Base-by-base conservation (phyloP, 192 early-diverging fungal species). In the Coemansia reversa region DNA sequence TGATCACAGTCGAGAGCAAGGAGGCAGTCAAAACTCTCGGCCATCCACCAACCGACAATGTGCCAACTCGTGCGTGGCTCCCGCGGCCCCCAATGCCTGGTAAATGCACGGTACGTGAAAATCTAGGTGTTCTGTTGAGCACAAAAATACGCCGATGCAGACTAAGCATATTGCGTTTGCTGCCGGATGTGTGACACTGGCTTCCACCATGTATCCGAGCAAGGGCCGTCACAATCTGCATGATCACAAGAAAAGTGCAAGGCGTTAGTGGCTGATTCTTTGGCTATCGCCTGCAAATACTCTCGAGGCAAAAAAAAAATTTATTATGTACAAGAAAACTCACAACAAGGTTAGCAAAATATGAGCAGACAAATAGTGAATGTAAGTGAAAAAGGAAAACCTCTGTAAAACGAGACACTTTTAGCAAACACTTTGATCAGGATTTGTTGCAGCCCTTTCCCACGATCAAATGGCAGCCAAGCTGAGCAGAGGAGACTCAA, bases 121-220 rank as follows among this genome's bases (percentile, higher is more conserved):
- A 39, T 11, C 35, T 11, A 11, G 35, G 35, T 39, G 35, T 11
- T 39, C 35, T 39, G 35, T 39, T 39, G 24, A 22, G 51, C 24
- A 1, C 51, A 25, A 25, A 25, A 51, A 51, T 20, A 51, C 22
- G 51, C 51, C 51, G 51, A 51, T 25, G 55, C 24, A 56, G 55
- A 23, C 5, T 4, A 8, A 3, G 14, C 28, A 39, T 27, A 48
- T 19, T 55, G 62, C 45, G 27, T 58, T 51, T 61, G 71, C 64
- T 60, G 42, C 20, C 42, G 48, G 60, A 54, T 65, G 65, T 62
- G 65, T 63, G 69, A 67, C 49, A 42, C 29, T 57, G 65, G 59
- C 69, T 70, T 76, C 69, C 68, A 27, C 54, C 45, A 59, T 33
- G 59, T 56, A 69, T 72, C 65, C 58, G 65, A 47, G 69, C 42